Conservation (phyloP, 345 rosid species). For the Diplotaxis tenuifolia region DNA sequence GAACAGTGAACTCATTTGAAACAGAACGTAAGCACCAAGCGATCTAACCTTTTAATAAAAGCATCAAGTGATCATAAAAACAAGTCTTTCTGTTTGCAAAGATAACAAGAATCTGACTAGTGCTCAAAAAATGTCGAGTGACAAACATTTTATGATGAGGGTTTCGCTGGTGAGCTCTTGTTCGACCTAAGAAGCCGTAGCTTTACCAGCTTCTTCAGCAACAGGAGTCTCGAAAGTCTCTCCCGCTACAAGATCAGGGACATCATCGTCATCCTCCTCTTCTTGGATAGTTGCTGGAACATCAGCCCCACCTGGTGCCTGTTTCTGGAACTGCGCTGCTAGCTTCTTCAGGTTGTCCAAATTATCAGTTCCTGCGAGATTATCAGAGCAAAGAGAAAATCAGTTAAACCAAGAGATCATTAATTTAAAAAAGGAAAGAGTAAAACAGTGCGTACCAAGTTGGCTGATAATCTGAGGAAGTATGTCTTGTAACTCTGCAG, state of each 20-base stretch:
- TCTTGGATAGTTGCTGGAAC: conserved; percentile 45
- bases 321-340: conserved; percentile 95
- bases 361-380: conserved; percentile 71
- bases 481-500: conserved; percentile 83
- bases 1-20: conserved; percentile 16
- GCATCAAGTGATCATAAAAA: conserved; percentile 12
- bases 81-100: conserved; percentile 28
- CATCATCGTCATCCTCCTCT: conserved; percentile 68
- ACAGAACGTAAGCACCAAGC: background rate
- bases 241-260: conserved; percentile 81
- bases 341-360: conserved; percentile 89
- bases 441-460: conserved; percentile 52
- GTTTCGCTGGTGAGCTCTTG: conserved; percentile 9
- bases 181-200: conserved; percentile 30
- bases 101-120: conserved; percentile 34
- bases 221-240: conserved; percentile 87
- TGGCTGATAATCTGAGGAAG: conserved; percentile 89
- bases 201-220: conserved; percentile 57
- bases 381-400: background rate
- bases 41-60: conserved; percentile 16
- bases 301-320: conserved; percentile 47
- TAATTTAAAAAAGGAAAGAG: background rate
- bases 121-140: conserved; percentile 27
- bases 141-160: conserved; percentile 18
- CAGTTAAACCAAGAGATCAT: background rate